These are phyloP conservation scores for Agapanthus africanus DNA, from an alignment of 106 monocot species.

Conservation along the genomic window DNA sequence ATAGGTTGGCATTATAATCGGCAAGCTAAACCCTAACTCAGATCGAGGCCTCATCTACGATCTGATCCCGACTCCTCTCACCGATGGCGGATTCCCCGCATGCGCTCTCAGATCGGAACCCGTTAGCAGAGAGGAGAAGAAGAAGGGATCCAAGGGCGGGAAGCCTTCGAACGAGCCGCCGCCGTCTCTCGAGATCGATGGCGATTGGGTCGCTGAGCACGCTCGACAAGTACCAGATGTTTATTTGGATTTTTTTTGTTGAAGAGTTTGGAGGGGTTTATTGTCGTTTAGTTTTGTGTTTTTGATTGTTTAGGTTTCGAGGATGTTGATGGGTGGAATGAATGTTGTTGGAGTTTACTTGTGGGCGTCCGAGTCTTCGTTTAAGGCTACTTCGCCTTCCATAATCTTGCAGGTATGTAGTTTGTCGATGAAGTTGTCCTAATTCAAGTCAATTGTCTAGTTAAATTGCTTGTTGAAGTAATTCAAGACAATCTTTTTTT, in stretches of 20 bases:
- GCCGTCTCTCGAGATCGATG: slow-evolving; percentile 47
- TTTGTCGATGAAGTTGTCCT: too few relatives aligned
- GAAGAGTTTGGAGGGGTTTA: neutral
- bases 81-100: slow-evolving; percentile 53
- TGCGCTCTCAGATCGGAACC: slow-evolving; percentile 45
- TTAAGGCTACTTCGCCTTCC: slow-evolving; percentile 59
- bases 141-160: slow-evolving; percentile 45
- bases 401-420: slow-evolving; percentile 49
- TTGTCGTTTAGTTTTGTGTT: too few relatives aligned
- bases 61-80: slow-evolving; percentile 79
- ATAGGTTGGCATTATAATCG: slow-evolving; percentile 9
- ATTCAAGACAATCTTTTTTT: neutral
- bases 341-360: slow-evolving; percentile 70
- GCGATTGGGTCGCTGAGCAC: slow-evolving; percentile 92
- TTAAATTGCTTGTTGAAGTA: neutral
- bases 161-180: slow-evolving; percentile 22
- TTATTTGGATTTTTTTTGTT: neutral
- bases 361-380: slow-evolving; percentile 67
- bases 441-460: too few relatives aligned
- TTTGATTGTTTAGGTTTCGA: slow-evolving; percentile 48
- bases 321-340: slow-evolving; percentile 92
- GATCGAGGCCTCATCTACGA: slow-evolving; percentile 66
- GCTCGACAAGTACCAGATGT: slow-evolving; percentile 86
- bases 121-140: too few relatives aligned
- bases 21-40: slow-evolving; percentile 35